phyloP scores from a whole-genome alignment of 73 alveolate genomes.

The Strombidium stylifer region DNA sequence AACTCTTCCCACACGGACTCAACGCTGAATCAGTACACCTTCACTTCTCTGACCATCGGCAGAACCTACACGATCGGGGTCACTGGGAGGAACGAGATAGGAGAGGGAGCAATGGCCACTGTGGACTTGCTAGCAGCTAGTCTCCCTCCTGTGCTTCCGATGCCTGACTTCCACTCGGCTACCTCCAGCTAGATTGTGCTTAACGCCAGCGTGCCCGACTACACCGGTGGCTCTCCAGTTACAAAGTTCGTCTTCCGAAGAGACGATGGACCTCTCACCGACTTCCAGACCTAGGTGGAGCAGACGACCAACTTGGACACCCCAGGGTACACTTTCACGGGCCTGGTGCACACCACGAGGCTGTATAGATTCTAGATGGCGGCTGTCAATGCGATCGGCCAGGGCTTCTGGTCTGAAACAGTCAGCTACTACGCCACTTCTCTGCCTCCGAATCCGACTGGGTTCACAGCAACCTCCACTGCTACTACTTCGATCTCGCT shows the following conservation, averaged over 20 bases:
- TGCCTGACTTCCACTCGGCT: conserved; percentile 19
- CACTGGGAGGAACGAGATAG: conserved; percentile 58
- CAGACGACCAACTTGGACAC: background rate
- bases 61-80: conserved; percentile 49
- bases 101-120: conserved; percentile 56
- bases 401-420: conserved; percentile 72
- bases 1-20: conserved; percentile 44
- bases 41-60: conserved; percentile 48
- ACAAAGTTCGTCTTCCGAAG: conserved; percentile 55
- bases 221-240: conserved; percentile 69
- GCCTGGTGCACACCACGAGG: conserved; percentile 3
- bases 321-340: conserved; percentile 20
- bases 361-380: conserved; percentile 60
- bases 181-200: conserved; percentile 36
- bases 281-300: conserved; percentile 18
- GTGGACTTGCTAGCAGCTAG: conserved; percentile 47
- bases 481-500: conserved; percentile 38
- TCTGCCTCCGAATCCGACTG: conserved; percentile 55
- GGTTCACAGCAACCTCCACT: conserved; percentile 45
- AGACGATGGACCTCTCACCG: conserved; percentile 64
- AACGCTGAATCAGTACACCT: conserved; percentile 26
- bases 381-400: conserved; percentile 65
- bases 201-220: conserved; percentile 56
- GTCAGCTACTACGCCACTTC: conserved; percentile 59
- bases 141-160: conserved; percentile 42